Conservation (phyloP, 2,329 filamentous ascomycete genomes). For the Pseudofabraea citricarpa region DNA sequence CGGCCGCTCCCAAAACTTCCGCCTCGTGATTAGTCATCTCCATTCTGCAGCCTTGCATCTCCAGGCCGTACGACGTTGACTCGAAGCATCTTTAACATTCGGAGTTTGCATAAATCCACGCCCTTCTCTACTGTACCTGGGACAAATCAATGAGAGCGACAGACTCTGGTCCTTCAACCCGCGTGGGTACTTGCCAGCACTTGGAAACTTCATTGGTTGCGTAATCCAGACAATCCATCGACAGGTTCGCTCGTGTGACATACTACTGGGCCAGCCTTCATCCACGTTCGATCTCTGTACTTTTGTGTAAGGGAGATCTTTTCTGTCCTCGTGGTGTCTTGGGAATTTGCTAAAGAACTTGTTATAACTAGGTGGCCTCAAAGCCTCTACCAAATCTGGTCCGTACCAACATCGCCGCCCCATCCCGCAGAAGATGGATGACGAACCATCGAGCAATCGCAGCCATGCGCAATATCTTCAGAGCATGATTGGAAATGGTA, state of each 20-base stretch:
- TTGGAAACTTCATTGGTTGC: slow-evolving; percentile 1
- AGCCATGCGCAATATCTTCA: slow-evolving; percentile 23
- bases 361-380: neutral
- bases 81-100: too few species aligned
- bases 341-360: neutral
- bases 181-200: neutral
- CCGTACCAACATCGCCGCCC: neutral
- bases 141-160: slow-evolving; percentile 1
- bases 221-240: neutral
- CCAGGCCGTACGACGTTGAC: too few species aligned
- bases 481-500: slow-evolving; percentile 18
- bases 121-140: neutral
- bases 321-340: neutral
- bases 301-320: neutral
- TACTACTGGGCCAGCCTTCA: neutral
- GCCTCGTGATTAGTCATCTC: neutral
- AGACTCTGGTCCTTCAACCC: neutral
- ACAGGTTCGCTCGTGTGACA: slow-evolving; percentile 1
- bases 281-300: neutral
- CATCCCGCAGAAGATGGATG: slow-evolving; percentile 19
- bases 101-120: neutral
- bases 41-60: neutral
- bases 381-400: neutral
- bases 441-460: slow-evolving; percentile 22
- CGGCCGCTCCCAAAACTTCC: too few species aligned